Evolutionary conservation across 148 eudicot species (phyloP), one percentile per base, ranked within the genome.

Genomic region (Vaccinium darrowii): DNA sequence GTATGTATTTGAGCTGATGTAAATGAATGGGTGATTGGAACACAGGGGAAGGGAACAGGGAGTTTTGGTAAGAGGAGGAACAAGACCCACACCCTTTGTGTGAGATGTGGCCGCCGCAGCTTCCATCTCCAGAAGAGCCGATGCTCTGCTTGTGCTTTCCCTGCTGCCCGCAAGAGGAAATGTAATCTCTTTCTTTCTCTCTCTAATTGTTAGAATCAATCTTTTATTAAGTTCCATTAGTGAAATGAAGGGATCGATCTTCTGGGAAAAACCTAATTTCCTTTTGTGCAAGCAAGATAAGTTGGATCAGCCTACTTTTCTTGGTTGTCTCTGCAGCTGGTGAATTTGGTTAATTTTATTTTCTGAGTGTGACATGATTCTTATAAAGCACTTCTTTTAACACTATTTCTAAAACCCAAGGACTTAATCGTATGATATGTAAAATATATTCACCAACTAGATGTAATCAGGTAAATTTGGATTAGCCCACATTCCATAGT

Each of bases 81-180:
- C 94, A 95, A 95, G 93, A 95, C 98, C 11, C 98, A 95, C 90
- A 95, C 98, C 7, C 89, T 95, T 53, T 95, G 98, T 78, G 94
- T 94, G 71, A 78, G 98, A 50, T 95, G 98, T 50, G 98, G 98
- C 8, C 92, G 97, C 51, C 93, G 98, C 69, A 95, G 98, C 56
- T 95, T 95, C 83, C 98, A 95, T 47, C 94, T 95, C 79, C 98
- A 95, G 88, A 95, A 95, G 90, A 92, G 94, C 83, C 97, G 98
- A 4, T 95, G 98, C 87, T 82, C 95, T 49, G 97, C 97, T 50
- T 95, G 98, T 74, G 98, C 92, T 65, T 95, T 84, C 82, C 97
- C 98, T 30, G 95, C 98, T 39, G 97, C 95, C 39, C 95, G 98
- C 83, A 86, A 88, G 82, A 88, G 98, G 87, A 95, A 88, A 56